phyloP scores from a whole-genome alignment of 2,329 filamentous ascomycete genomes.

The Phialocephala sp. region DNA sequence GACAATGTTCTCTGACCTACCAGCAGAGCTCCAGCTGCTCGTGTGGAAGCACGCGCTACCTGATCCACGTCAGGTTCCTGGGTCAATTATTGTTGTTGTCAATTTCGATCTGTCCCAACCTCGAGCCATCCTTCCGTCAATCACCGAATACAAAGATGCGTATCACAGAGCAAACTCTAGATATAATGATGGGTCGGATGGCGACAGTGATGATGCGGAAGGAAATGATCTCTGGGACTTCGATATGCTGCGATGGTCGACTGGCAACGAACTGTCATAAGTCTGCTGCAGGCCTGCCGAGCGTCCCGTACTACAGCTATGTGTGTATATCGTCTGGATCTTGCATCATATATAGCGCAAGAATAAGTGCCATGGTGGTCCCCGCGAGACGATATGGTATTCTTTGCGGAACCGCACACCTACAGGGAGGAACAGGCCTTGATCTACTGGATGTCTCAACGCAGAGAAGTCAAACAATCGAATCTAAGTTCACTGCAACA shows the following conservation, averaged over 20 bases:
- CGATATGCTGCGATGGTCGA: background rate
- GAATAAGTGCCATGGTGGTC: background rate
- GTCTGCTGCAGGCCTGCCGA: background rate
- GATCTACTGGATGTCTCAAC: background rate
- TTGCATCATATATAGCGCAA: background rate
- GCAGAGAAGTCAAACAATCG: background rate
- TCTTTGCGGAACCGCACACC: background rate
- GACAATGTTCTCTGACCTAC: background rate
- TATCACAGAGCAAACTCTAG: background rate
- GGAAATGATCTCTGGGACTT: background rate
- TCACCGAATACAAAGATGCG: slow-evolving; percentile 4
- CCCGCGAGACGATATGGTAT: background rate
- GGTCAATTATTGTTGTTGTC: background rate
- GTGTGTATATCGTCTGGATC: background rate
- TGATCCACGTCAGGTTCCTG: background rate
- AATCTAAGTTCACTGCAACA: background rate
- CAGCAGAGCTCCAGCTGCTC: background rate
- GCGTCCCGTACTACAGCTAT: background rate
- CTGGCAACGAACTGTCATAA: background rate
- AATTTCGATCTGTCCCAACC: background rate
- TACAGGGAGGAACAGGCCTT: background rate
- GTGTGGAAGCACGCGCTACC: background rate
- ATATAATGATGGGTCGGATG: background rate
- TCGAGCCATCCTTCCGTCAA: background rate
- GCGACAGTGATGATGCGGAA: background rate